phyloP scores from a whole-genome alignment of 345 rosid genomes.

The Gossypium ekmanianum region DNA sequence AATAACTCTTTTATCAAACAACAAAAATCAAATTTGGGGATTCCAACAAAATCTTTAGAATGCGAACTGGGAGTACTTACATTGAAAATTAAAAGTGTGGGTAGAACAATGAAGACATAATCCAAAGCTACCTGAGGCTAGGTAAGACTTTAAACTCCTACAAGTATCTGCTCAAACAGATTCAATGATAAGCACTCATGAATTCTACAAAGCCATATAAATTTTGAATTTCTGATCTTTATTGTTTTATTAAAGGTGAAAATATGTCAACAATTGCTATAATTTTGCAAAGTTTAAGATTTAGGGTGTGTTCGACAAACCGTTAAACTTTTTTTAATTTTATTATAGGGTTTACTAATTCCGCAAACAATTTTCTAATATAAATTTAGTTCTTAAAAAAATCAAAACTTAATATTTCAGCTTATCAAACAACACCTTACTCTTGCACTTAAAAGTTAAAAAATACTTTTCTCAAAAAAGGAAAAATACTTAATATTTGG shows the following conservation, averaged over 20 bases:
- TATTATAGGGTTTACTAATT: no score
- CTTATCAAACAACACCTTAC: no score
- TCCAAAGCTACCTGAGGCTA: slow-evolving; percentile 45
- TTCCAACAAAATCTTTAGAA: not conserved
- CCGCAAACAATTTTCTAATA: no score
- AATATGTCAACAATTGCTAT: no score
- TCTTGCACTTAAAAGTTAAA: no score
- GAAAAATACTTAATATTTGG: no score
- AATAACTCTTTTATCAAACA: not conserved
- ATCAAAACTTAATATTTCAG: no score
- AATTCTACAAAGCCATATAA: not conserved
- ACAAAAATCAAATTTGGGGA: not conserved
- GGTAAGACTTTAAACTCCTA: slow-evolving; percentile 37
- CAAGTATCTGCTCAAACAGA: slow-evolving; percentile 23
- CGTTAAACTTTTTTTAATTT: no score
- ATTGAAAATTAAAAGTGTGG: slow-evolving; percentile 56
- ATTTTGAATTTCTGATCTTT: not conserved
- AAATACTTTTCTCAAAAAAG: no score
- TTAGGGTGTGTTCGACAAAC: no score
- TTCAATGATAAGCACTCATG: not conserved
- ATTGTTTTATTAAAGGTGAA: not conserved
- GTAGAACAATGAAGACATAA: slow-evolving; percentile 57
- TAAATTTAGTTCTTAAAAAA: no score
- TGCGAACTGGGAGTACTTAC: slow-evolving; percentile 37
- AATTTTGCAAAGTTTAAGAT: no score